phyloP scores from a whole-genome alignment of 148 eudicot species.

The Dianthus caryophyllus region DNA sequence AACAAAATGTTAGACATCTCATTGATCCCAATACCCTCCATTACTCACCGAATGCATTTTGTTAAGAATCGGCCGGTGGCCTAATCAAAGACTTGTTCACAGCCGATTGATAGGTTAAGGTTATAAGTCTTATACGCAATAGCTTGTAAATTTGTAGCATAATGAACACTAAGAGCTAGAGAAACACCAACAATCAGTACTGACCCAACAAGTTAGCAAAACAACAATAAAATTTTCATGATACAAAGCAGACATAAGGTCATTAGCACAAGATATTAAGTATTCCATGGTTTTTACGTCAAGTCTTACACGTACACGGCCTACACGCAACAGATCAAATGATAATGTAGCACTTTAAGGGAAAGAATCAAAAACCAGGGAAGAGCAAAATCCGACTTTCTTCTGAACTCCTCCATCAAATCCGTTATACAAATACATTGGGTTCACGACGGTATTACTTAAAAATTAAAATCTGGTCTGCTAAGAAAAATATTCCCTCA shows the following conservation, averaged over 20 bases:
- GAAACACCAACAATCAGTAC: neutral
- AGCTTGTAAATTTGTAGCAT: neutral
- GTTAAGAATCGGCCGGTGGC: neutral
- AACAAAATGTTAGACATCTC: conserved; percentile 1
- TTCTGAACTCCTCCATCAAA: neutral
- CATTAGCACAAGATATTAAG: neutral
- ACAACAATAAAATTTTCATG: neutral
- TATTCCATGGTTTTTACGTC: neutral
- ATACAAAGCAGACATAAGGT: too few relatives aligned
- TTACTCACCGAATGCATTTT: neutral
- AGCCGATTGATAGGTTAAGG: neutral
- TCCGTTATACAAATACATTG: neutral
- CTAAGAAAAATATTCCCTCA: neutral
- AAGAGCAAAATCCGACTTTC: neutral
- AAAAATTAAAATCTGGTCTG: neutral
- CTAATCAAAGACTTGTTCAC: neutral
- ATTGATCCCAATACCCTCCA: neutral
- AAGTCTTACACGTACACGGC: neutral
- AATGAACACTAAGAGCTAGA: neutral
- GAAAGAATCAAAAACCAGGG: too few relatives aligned
- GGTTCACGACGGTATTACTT: neutral
- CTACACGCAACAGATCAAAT: neutral
- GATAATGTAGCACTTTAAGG: neutral
- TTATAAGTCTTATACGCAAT: neutral
- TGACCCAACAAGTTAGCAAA: neutral